phyloP scores from a whole-genome alignment of 1,284 basidiomycete species.

The Abortiporus biennis region DNA sequence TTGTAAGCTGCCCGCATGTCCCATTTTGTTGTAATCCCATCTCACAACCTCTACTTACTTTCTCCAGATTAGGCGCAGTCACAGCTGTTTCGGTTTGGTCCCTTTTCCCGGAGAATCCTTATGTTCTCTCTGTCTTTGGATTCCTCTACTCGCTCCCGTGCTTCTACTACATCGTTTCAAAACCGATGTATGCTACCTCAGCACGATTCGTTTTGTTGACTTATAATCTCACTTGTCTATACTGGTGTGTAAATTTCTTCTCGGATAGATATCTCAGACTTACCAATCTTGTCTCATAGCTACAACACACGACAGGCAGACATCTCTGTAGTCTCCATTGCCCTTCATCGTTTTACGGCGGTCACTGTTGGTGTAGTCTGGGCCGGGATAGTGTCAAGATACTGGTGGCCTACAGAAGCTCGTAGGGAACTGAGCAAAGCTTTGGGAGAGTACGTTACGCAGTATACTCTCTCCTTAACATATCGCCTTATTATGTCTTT shows the following conservation, averaged over 20 bases:
- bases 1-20: constrained; percentile 48
- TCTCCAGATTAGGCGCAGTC: constrained; percentile 69
- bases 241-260: no score
- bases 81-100: constrained; percentile 71
- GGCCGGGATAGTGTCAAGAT: constrained; percentile 82
- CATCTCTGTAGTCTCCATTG: constrained; percentile 67
- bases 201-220: constrained; percentile 86
- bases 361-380: constrained; percentile 89
- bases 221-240: constrained; percentile 89
- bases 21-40: neutral
- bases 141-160: constrained; percentile 91
- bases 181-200: constrained; percentile 74
- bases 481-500: neutral
- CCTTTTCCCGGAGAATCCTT: constrained; percentile 71
- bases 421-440: constrained; percentile 80
- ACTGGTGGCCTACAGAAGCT: constrained; percentile 95
- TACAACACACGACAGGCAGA: constrained; percentile 80
- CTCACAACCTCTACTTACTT: constrained; percentile 4
- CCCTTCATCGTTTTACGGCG: constrained; percentile 69
- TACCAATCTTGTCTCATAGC: no score
- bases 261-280: no score
- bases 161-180: constrained; percentile 85
- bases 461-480: neutral
- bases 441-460: constrained; percentile 70
- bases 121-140: constrained; percentile 77